Base-by-base conservation (phyloP, 208 protist genomes). In the Phytomonas sp. region DNA sequence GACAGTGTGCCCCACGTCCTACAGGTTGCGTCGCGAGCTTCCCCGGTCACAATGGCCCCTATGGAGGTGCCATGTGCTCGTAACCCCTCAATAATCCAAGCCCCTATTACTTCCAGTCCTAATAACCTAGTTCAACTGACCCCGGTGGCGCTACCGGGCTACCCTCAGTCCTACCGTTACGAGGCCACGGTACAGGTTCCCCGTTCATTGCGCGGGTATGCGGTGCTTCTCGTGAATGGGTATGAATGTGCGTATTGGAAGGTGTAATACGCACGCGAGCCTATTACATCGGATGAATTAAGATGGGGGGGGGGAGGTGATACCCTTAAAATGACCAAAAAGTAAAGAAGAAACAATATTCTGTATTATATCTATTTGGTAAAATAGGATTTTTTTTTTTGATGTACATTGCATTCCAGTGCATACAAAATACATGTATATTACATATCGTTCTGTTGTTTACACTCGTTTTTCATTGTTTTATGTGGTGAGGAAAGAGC, bases 151-250 rank as follows among this genome's bases (percentile, higher is more conserved):
- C 45, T 56, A 56, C 16, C 16, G 45, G 45, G 19, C 45, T 19
- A 56, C 11, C 45, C 45, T 26, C 8, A 56, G 45, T 56, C 19
- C 19, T 26, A 56, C 26, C 26, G 45, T 33, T 89, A 81, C 62
- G 75, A 80, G 63, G 80, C 66, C 0, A 49, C 70, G 30, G 72
- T 83, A 29, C 34, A 42, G 32, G 19, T 86, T 26, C 70, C 75
- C 29, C 56, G 29, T 29, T 60, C 52, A 3, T 82, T 89, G 33
- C 49, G 32, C 5, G 80, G 83, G 3, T 59, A 66, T 11, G 83
- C 80, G 37, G 71, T 89, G 45, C 66, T 89, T 49, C 63, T 86
- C 23, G 70, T 89, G 29, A 76, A 89, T 66, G 80, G 70, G 26
- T 76, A 84, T 49, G 78, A 89, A 69, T 63, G 66, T 29, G 78